Evolutionary conservation across 371 early-diverging fungal genomes (phyloP), one percentile per base, ranked within the genome.

Genomic region (Apophysomyces elegans): DNA sequence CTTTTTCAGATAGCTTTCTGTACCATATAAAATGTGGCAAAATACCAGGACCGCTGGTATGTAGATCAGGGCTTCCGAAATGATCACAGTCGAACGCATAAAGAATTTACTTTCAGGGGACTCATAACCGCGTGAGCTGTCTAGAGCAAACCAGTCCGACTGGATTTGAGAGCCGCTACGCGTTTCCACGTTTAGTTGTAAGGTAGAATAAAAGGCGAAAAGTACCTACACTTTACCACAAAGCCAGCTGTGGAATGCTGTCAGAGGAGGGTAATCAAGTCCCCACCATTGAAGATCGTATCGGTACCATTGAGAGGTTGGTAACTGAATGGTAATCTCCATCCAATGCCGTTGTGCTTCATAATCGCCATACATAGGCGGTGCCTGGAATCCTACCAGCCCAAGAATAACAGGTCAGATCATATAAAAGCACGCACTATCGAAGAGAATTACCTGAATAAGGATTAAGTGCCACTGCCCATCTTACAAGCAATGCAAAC

Each of bases 281-380:
- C 96, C 96, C 94, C 97, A 98, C 86, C 96, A 96, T 41, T 88
- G 70, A 35, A 93, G 80, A 65, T 91, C 90, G 75, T 95, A 93
- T 18, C 76, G 79, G 74, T 98, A 98, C 99, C 99, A 98, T 64
- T 90, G 71, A 11, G 71, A 69, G 12, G 83, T 66, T 0, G 96
- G 94, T 56, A 96, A 71, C 65, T 94, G 89, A 5, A 77, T 68
- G 0, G 97, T 96, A 38, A 97, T 77, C 74, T 97, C 97, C 90
- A 98, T 91, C 97, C 97, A 98, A 76, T 98, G 97, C 32, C 99
- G 84, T 71, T 98, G 99, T 5, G 99, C 97, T 70, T 98, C 97
- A 78, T 95, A 98, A 79, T 98, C 99, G 37, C 99, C 99, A 76
- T 75, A 92, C 71, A 91, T 73, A 11, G 97, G 98, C 4, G 92